Conservation (phyloP, 371 early-diverging fungal species). For the Actinomortierella wolfii region DNA sequence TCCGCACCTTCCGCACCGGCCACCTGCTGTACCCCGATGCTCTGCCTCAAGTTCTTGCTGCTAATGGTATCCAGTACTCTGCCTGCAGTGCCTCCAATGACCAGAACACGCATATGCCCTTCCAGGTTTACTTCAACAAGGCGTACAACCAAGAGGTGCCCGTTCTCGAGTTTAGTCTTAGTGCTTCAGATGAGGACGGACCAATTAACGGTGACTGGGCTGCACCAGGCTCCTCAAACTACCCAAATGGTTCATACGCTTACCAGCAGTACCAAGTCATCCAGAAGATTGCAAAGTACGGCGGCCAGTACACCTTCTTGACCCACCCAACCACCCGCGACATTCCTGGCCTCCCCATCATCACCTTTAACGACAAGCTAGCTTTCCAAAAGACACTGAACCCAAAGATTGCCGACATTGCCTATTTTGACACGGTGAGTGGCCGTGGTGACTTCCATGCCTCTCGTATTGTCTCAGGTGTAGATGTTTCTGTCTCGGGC, state of each 20-base stretch:
- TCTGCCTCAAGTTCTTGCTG: constrained; percentile 15
- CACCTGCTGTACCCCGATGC: constrained; percentile 28
- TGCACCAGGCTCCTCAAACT: constrained; percentile 8
- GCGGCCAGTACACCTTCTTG: constrained; percentile 27
- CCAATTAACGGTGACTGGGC: constrained; percentile 21
- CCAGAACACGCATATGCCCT: constrained; percentile 21
- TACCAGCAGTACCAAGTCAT: constrained; percentile 13
- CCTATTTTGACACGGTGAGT: constrained; percentile 20
- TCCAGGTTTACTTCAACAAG: constrained; percentile 16
- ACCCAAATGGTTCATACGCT: constrained; percentile 13
- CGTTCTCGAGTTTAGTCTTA: constrained; percentile 10
- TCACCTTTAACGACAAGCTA: constrained; percentile 12
- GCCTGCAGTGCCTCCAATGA: constrained; percentile 21
- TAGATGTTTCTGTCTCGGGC: constrained; percentile 10
- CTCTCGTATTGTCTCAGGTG: constrained; percentile 10
- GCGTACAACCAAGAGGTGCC: constrained; percentile 21
- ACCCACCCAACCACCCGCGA: constrained; percentile 9
- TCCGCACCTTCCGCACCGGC: constrained; percentile 25
- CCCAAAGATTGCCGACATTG: constrained; percentile 3
- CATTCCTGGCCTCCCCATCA: background rate
- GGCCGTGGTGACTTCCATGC: constrained; percentile 19
- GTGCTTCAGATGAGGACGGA: constrained; percentile 18
- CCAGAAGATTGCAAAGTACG: constrained; percentile 22
- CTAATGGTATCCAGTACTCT: constrained; percentile 16
- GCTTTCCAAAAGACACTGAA: constrained; percentile 13